These are phyloP conservation scores for Daldinia vernicosa DNA, from an alignment of 495 filamentous ascomycete genomes.

Conservation along the genomic window DNA sequence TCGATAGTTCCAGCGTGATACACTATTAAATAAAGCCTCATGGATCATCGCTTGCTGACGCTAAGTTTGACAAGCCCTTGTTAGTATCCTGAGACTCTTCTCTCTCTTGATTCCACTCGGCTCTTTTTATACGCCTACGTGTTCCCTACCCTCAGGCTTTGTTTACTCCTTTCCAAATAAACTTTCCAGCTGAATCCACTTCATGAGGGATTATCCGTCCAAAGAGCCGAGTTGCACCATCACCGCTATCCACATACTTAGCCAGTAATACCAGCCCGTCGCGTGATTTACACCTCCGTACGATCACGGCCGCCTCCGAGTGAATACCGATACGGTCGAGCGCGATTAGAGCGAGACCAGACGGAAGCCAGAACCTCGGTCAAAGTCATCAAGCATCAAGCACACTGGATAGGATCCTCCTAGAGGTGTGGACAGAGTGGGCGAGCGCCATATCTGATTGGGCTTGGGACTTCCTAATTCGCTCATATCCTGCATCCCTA, in stretches of 20 bases:
- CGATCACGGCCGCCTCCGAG: conserved; percentile 38
- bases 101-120: not conserved
- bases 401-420: conserved; percentile 20
- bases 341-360: conserved; percentile 4
- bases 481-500: conserved; percentile 36
- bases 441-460: conserved; percentile 35
- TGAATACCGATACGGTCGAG: conserved; percentile 15
- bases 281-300: conserved; percentile 29
- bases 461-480: conserved; percentile 44
- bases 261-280: conserved; percentile 12
- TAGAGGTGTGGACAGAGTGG: conserved; percentile 21
- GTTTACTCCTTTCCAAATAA: conserved; percentile 3
- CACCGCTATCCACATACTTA: conserved; percentile 11
- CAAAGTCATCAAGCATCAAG: not conserved
- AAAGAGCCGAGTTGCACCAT: not conserved
- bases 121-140: conserved; percentile 10
- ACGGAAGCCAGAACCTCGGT: conserved; percentile 14
- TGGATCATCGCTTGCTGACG: conserved; percentile 17
- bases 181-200: not conserved
- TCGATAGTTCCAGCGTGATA: conserved; percentile 19
- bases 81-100: conserved; percentile 1
- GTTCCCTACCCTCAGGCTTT: not conserved
- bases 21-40: conserved; percentile 26
- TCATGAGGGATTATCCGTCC: not conserved
- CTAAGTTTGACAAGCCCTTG: not conserved